Conservation (phyloP, 2,329 filamentous ascomycete genomes). For the Colletotrichum theobromicola region DNA sequence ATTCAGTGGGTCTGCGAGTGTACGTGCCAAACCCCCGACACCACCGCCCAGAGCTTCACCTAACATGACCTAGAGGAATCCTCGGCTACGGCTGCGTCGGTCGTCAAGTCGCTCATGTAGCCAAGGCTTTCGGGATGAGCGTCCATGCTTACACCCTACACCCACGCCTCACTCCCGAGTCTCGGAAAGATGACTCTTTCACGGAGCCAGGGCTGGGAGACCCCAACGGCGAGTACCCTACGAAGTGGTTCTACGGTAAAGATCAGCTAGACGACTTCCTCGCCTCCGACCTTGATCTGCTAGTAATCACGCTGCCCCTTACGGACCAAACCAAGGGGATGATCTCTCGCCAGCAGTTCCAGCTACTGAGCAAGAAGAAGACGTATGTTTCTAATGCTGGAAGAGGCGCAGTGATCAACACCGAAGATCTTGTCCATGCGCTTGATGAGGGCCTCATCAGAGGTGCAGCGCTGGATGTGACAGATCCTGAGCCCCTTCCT, state of each 20-base stretch:
- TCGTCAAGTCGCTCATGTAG: slow-evolving; percentile 59
- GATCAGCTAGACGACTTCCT: slow-evolving; percentile 56
- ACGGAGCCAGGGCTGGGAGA: slow-evolving; percentile 70
- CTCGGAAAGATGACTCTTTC: slow-evolving; percentile 67
- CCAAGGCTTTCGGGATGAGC: slow-evolving; percentile 71
- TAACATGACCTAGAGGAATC: slow-evolving; percentile 43
- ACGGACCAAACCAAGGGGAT: slow-evolving; percentile 52
- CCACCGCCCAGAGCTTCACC: not conserved
- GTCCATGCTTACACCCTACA: slow-evolving; percentile 79
- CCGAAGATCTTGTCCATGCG: slow-evolving; percentile 65
- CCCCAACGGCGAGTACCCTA: slow-evolving; percentile 50
- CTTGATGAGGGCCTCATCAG: slow-evolving; percentile 64
- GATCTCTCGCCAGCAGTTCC: slow-evolving; percentile 56
- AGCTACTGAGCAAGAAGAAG: slow-evolving; percentile 47
- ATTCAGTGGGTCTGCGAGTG: slow-evolving; percentile 54
- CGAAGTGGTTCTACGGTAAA: slow-evolving; percentile 57
- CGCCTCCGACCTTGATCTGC: slow-evolving; percentile 53
- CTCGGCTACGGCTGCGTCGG: slow-evolving; percentile 62
- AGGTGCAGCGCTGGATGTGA: slow-evolving; percentile 79
- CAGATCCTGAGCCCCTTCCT: slow-evolving; percentile 79
- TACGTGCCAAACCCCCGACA: slow-evolving; percentile 34
- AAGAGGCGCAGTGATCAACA: slow-evolving; percentile 58
- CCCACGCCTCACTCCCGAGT: slow-evolving; percentile 69
- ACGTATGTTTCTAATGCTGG: slow-evolving; percentile 76
- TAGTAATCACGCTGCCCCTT: slow-evolving; percentile 57